Evolutionary conservation across 768 basidiomycete species (phyloP).

Genomic region (Mycena crocata): DNA sequence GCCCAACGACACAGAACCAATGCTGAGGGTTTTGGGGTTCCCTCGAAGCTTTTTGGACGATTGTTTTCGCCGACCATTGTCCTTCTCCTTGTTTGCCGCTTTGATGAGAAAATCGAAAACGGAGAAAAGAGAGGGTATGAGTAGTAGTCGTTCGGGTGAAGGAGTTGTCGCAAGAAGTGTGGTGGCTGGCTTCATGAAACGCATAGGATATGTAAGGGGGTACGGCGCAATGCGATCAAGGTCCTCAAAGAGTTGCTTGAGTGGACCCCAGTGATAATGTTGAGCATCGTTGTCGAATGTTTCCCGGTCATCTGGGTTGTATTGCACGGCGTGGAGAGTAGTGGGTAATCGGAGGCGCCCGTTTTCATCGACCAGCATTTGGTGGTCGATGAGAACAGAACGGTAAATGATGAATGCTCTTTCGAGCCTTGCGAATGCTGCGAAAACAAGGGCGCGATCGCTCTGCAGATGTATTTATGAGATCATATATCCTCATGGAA

Average conservation of each 20-base stretch:
- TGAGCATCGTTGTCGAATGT: constrained; percentile 13
- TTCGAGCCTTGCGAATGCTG: constrained; percentile 27
- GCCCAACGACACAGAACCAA: not conserved
- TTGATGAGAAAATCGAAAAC: not conserved
- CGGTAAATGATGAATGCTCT: constrained; percentile 8
- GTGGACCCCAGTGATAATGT: not conserved
- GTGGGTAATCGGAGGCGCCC: constrained; percentile 14
- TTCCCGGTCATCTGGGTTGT: constrained; percentile 7
- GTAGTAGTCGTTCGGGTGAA: not conserved
- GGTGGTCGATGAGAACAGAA: not conserved
- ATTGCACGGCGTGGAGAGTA: not conserved
- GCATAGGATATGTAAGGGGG: not conserved
- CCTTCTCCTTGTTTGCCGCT: no score
- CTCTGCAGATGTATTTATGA: not conserved
- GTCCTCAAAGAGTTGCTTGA: not conserved
- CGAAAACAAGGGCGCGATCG: constrained; percentile 27
- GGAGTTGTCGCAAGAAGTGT: constrained; percentile 10
- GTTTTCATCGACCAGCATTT: constrained; percentile 8
- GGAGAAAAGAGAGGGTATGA: not conserved
- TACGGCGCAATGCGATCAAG: not conserved
- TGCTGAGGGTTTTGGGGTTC: not conserved
- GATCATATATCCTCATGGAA: no score
- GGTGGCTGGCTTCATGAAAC: not conserved
- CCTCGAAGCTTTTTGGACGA: not conserved
- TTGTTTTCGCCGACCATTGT: not conserved